Evolutionary conservation across 1,139 yeast species (phyloP), one percentile per base, ranked within the genome.

Genomic region (Tardiomyces blankii): DNA sequence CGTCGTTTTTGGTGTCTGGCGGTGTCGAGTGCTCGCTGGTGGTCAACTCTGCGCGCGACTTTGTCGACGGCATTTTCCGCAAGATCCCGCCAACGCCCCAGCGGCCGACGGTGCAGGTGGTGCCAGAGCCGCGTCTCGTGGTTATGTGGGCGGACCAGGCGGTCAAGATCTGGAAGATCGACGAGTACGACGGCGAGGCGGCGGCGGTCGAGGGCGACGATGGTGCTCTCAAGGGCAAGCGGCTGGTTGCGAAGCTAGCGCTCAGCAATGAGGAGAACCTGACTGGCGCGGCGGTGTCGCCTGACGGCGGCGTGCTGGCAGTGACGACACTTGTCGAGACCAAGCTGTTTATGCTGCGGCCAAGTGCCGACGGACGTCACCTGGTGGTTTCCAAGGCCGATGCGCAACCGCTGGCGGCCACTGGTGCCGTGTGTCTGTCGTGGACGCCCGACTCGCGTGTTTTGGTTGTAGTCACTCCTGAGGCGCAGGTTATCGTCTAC

Each of bases 11-110:
- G 49, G 77, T 86, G 1, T 82, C 93, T 57, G 96, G 95, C 46
- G 97, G 97, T 51, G 93, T 86, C 18, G 97, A 91, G 63, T 75
- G 85, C 57, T 74, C 81, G 16, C 68, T 91, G 47, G 89, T 85
- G 2, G 72, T 91, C 35, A 84, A 78, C 59, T 77, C 93, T 1
- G 67, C 82, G 38, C 59, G 66, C 16, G 72, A 77, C 51, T 89
- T 91, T 62, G 79, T 80, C 50, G 84, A 80, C 57, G 89, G 93
- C 16, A 77, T 77, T 50, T 82, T 82, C 57, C 72, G 80, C 52
- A 88, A 84, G 64, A 64, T 91, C 41, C 77, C 88, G 32, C 69
- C 80, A 27, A 74, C 79, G 49, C 67, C 70, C 50, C 85, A 80
- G 55, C 67, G 67, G 19, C 73, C 82, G 14, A 80, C 80, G 54